phyloP scores from a whole-genome alignment of 2,329 filamentous ascomycete species.

The Albophoma yamanashiensis region DNA sequence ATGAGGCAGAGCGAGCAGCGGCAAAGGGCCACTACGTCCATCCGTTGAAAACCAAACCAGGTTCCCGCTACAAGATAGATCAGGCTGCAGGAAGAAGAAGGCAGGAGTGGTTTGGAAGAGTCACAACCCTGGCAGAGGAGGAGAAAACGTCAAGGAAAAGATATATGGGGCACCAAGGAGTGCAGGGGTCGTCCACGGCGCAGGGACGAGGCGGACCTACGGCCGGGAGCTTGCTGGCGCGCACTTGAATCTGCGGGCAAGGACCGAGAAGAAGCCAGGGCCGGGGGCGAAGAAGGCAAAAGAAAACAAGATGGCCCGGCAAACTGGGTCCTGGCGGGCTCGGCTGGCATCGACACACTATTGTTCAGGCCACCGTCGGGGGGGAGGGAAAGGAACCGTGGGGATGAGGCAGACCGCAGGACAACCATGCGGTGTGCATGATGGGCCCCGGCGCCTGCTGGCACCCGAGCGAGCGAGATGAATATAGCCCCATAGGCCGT shows the following conservation, averaged over 20 bases:
- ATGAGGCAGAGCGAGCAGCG: slow-evolving; percentile 22
- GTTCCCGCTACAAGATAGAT: slow-evolving; percentile 1
- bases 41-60: slow-evolving; percentile 5
- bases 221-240: slow-evolving; percentile 16
- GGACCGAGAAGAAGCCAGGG: background rate
- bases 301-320: slow-evolving; percentile 6
- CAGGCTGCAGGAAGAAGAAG: background rate
- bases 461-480: background rate
- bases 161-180: slow-evolving; percentile 7
- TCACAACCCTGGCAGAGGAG: background rate
- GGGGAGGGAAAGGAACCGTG: background rate
- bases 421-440: background rate
- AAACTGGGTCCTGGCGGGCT: slow-evolving; percentile 2
- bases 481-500: background rate
- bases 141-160: slow-evolving; percentile 2
- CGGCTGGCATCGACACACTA: background rate
- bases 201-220: slow-evolving; percentile 16
- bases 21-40: slow-evolving; percentile 17
- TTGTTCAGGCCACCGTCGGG: background rate
- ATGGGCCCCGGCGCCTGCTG: background rate
- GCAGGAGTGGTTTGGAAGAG: slow-evolving; percentile 2
- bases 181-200: slow-evolving; percentile 11
- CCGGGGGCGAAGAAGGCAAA: slow-evolving; percentile 15
- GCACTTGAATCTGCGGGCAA: slow-evolving; percentile 1
- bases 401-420: background rate